phyloP scores from a whole-genome alignment of 1,284 basidiomycete genomes.

The Trametes sp. region DNA sequence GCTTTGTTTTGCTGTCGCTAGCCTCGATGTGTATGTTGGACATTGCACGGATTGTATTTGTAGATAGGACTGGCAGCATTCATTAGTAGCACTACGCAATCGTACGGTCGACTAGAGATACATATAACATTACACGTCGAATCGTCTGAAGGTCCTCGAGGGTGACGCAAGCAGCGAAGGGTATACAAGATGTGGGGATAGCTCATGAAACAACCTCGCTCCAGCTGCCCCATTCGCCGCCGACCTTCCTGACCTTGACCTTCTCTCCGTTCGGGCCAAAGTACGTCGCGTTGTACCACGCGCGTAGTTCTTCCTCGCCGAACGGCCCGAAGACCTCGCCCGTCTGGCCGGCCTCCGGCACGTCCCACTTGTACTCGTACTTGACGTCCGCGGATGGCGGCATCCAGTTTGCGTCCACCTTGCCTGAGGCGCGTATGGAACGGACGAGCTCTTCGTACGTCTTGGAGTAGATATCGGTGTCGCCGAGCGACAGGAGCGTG shows the following conservation, averaged over 20 bases:
- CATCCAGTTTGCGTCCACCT: conserved; percentile 72
- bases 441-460: conserved; percentile 86
- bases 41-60: conserved; percentile 16
- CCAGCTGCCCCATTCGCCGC: conserved; percentile 78
- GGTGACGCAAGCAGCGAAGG: not conserved
- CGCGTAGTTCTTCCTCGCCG: conserved; percentile 74
- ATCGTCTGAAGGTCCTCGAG: not conserved
- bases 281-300: conserved; percentile 79
- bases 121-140: conserved; percentile 39
- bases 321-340: conserved; percentile 79
- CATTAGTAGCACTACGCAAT: conserved; percentile 8
- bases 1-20: not conserved
- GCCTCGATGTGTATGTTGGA: not conserved
- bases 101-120: conserved; percentile 36
- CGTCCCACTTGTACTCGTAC: conserved; percentile 83
- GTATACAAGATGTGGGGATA: conserved; percentile 1
- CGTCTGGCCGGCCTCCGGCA: conserved; percentile 53
- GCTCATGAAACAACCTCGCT: conserved; percentile 60
- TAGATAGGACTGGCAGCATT: conserved; percentile 9
- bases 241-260: conserved; percentile 68
- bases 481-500: conserved; percentile 82
- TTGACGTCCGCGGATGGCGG: conserved; percentile 78
- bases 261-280: conserved; percentile 80
- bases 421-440: conserved; percentile 72
- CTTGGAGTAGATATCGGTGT: conserved; percentile 83